These are phyloP conservation scores for Linnemannia zychae DNA, from an alignment of 192 early-diverging fungal species.

Conservation along the genomic window DNA sequence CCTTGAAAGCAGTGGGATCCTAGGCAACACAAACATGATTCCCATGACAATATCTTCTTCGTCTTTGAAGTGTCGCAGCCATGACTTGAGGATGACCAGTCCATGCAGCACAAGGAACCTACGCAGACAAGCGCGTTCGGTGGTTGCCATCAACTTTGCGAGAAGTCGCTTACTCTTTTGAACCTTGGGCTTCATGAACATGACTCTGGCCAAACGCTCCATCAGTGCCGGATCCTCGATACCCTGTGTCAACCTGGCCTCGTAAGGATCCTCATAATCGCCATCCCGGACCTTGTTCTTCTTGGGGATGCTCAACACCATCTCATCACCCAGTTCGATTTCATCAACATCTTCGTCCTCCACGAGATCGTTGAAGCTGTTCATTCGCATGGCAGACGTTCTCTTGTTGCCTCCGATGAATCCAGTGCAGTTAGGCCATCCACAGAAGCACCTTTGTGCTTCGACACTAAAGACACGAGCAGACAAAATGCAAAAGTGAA, in stretches of 20 bases:
- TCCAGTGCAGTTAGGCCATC: conserved; percentile 88
- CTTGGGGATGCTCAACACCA: conserved; percentile 64
- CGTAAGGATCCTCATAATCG: conserved; percentile 57
- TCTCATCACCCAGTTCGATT: conserved; percentile 69
- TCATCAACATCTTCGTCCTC: conserved; percentile 68
- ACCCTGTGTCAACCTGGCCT: conserved; percentile 35
- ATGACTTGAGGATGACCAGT: conserved; percentile 80
- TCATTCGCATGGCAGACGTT: conserved; percentile 67
- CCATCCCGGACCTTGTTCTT: conserved; percentile 61
- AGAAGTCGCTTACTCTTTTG: conserved; percentile 83
- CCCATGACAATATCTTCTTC: conserved; percentile 72
- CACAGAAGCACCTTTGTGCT: conserved; percentile 95
- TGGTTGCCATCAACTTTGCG: conserved; percentile 74
- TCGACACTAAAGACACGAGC: conserved; percentile 68
- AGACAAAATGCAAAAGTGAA: conserved; percentile 6
- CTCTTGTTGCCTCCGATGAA: conserved; percentile 90
- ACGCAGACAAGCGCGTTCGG: conserved; percentile 59
- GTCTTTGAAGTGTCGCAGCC: conserved; percentile 75
- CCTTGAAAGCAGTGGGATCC: conserved; percentile 82
- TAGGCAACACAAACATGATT: conserved; percentile 75
- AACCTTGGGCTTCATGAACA: conserved; percentile 80
- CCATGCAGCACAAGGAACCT: conserved; percentile 79
- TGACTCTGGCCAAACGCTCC: conserved; percentile 48
- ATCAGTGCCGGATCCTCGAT: conserved; percentile 54
- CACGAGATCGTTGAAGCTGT: conserved; percentile 60